Evolutionary conservation across 1,139 yeast genomes (phyloP).

Genomic region (Zygosaccharomyces sapae): DNA sequence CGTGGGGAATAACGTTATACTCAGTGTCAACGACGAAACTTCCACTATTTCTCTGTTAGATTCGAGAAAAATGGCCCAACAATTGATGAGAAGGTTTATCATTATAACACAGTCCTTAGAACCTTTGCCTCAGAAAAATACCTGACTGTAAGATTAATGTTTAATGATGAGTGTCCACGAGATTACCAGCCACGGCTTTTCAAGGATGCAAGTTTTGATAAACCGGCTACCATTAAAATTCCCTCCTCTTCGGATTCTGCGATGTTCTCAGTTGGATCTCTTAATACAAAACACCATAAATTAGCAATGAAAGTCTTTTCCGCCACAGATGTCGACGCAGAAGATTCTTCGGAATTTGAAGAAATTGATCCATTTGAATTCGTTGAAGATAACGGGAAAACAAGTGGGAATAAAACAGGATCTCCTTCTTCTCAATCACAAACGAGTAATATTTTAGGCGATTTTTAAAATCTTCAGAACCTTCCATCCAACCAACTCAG

Average conservation of each 20-base stretch:
- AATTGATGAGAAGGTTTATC: conserved; percentile 47
- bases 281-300: conserved; percentile 30
- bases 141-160: conserved; percentile 46
- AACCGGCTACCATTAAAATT: conserved; percentile 33
- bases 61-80: conserved; percentile 43
- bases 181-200: conserved; percentile 48
- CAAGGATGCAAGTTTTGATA: conserved; percentile 42
- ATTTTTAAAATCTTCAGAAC: conserved; percentile 30
- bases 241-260: conserved; percentile 24
- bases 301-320: conserved; percentile 27
- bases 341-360: conserved; percentile 11
- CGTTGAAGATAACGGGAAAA: conserved; percentile 10
- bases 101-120: conserved; percentile 50
- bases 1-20: conserved; percentile 28
- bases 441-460: conserved; percentile 34
- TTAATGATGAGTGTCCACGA: conserved; percentile 45
- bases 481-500: conserved; percentile 34
- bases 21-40: conserved; percentile 29
- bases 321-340: conserved; percentile 20
- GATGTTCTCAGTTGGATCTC: conserved; percentile 26
- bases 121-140: conserved; percentile 46
- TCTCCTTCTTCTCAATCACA: conserved; percentile 19
- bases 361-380: conserved; percentile 36
- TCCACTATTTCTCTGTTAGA: conserved; percentile 30
- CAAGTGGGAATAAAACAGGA: conserved; percentile 5